Base-by-base conservation (phyloP, 177 flowering plant species). In the Vitis hybrid region DNA sequence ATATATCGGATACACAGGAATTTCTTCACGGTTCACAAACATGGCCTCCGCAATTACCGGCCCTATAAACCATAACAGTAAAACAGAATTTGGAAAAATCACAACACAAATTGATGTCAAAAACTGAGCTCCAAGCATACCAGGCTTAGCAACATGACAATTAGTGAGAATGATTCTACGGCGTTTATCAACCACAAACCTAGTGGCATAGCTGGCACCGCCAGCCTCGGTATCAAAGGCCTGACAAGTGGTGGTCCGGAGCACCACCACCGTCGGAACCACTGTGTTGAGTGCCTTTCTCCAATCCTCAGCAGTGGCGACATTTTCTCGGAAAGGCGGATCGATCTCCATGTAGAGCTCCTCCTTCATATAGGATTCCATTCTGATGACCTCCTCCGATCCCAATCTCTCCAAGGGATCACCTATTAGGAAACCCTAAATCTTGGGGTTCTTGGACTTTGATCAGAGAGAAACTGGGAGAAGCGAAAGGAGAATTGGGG, bases 41-140 rank as follows among this genome's bases (percentile, higher is more conserved):
- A 85, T 94, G 49, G 98, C 98, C 78, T 94, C 97, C 2, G 97
- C 97, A 74, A 91, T 92, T 15, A 94, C 95, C 52, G 97, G 98
- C n/a, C 98, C 98, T 92, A 62, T 35, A 76, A 60, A 32, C 52
- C 64, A 67, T 30, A 70, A 60, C 5, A 40, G 5, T 19, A 8
- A 24, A 6, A 27, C 3, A 24, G 2, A 62, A 59, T 55, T 11
- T 5, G 16, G 35, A 52, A 64, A 54, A 1, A 49, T 18, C 52
- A 67, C 9, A 50, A 32, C 64, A n/a, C 13, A 64, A 60, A 5
- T 21, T 18, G 32, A 32, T 3, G 35, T 7, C 15, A 15, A 21
- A 16, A 64, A 62, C n/a, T 3, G 21, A 12, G 2, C 56, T n/a
- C 6, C 4, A 11, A 14, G 15, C 18, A 62, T 78, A 94, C 97